Evolutionary conservation across 177 flowering plant species (phyloP).

Genomic region (Vitis hybrid): DNA sequence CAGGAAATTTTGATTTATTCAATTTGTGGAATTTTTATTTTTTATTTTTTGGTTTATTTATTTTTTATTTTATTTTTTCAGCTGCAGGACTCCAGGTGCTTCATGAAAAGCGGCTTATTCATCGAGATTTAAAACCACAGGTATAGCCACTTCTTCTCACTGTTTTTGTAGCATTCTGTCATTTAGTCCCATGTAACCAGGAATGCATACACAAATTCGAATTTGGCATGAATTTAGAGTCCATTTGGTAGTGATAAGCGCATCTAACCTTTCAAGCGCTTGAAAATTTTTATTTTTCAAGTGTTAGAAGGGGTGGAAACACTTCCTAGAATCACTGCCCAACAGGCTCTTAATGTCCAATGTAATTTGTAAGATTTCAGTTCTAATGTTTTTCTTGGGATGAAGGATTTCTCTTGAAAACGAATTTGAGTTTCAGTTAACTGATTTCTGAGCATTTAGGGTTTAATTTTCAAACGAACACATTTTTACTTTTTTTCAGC

Average conservation of each 20-base stretch:
- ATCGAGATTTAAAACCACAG: constrained; percentile 67
- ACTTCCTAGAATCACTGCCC: too few relatives aligned
- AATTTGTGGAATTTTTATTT: constrained; percentile 7
- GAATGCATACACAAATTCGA: too few relatives aligned
- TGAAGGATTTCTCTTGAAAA: too few relatives aligned
- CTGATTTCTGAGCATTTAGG: not conserved
- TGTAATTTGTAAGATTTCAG: not conserved
- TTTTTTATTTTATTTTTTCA: constrained; percentile 9
- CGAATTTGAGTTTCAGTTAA: not conserved
- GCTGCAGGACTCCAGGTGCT: constrained; percentile 62
- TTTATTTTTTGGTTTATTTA: not conserved
- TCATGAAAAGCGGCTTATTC: constrained; percentile 54
- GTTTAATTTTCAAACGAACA: not conserved
- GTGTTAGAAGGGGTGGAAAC: too few relatives aligned
- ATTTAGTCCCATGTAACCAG: not conserved
- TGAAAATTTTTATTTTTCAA: not conserved
- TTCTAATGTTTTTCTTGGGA: not conserved
- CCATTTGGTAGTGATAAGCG: too few relatives aligned
- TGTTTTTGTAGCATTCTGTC: constrained; percentile 1
- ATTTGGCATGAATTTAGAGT: too few relatives aligned
- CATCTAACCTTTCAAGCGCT: too few relatives aligned
- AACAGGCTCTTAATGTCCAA: not conserved
- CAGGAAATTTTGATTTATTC: not conserved
- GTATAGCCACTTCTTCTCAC: constrained; percentile 18
- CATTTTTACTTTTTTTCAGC: not conserved